phyloP scores from a whole-genome alignment of 2,329 filamentous ascomycete species.

The Hawksworthiomyces lignivorus region DNA sequence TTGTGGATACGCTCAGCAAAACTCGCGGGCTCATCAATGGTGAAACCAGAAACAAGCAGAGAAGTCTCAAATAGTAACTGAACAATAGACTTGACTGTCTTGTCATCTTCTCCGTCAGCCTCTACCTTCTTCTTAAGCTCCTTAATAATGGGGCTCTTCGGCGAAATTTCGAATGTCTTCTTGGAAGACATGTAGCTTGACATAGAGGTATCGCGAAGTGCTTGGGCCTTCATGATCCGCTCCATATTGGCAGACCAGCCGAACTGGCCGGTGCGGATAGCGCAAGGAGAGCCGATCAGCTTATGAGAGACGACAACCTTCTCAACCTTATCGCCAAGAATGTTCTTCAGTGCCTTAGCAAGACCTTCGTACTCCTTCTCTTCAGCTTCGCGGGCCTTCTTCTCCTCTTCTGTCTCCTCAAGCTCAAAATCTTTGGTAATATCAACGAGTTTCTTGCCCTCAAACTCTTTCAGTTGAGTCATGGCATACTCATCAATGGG shows the following conservation, averaged over 20 bases:
- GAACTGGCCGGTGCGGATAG: conserved; percentile 98
- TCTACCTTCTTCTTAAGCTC: conserved; percentile 99
- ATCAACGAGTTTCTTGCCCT: conserved; percentile 99
- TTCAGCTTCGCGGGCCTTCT: conserved; percentile 87
- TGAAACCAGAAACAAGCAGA: conserved; percentile 97
- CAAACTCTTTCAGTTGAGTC: conserved; percentile 99
- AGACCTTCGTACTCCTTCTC: conserved; percentile 97
- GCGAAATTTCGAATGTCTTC: conserved; percentile 99
- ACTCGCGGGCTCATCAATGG: conserved; percentile 95
- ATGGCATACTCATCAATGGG: conserved; percentile 99
- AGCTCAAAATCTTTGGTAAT: conserved; percentile 99
- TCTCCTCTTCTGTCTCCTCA: conserved; percentile 99
- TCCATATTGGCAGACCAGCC: conserved; percentile 99
- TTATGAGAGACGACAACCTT: conserved; percentile 99
- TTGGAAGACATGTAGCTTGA: conserved; percentile 99
- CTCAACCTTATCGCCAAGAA: conserved; percentile 98
- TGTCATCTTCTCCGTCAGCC: conserved; percentile 93
- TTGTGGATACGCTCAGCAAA: conserved; percentile 99
- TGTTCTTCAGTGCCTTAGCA: conserved; percentile 97
- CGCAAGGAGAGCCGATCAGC: conserved; percentile 87
- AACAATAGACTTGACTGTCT: conserved; percentile 98
- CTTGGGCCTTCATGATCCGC: conserved; percentile 99
- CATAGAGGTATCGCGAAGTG: conserved; percentile 99
- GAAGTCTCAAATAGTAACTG: conserved; percentile 99
- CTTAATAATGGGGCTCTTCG: conserved; percentile 94